Base-by-base conservation (phyloP, 78 protist species). In the Dictyostelium firmibasis region DNA sequence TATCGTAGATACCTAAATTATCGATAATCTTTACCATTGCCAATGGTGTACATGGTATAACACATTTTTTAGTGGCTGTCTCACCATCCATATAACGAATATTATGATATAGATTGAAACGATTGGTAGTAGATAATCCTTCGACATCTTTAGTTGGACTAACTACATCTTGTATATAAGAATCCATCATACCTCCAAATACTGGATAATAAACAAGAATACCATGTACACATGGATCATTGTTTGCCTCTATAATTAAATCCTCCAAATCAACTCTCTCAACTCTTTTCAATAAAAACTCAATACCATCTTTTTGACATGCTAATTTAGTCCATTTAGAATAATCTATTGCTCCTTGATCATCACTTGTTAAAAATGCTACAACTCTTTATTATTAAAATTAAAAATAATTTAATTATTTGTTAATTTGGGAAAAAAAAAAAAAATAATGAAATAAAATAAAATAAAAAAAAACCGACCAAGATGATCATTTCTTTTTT, bases 201-300 rank as follows among this genome's bases (percentile, higher is more conserved):
- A 97, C 98, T 25, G 98, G 98, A 62, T 96, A 97, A 91, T 97
- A 97, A 23, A 97, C 91, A 64, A 97, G 81, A 44, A 97, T 97
- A 53, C 98, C 98, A 57, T 97, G 93, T 35, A 97, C 93, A 38
- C 35, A 3, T 33, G 77, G 75, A 83, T 96, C 97, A 33, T 81
- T 81, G 36, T 97, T 97, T 2, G 96, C 96, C 7, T 84, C 95
- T 27, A 88, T 29, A 35, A 92, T 86, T 33, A 20, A 67, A 36
- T 88, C 96, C 67, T 93, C 98, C 10, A 96, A 95, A 29, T 94
- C 97, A 3, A 75, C 77, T 23, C 96, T 82, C 67, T 50, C 91
- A 27, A 72, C 47, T 60, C 47, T 75, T 47, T 88, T 82, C 70
- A 94, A 85, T 83, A 83, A 81, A 76, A 83, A 96, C 27, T 31